These are phyloP conservation scores for Lactarius trivialis DNA, from an alignment of 768 basidiomycete species.

Conservation along the genomic window DNA sequence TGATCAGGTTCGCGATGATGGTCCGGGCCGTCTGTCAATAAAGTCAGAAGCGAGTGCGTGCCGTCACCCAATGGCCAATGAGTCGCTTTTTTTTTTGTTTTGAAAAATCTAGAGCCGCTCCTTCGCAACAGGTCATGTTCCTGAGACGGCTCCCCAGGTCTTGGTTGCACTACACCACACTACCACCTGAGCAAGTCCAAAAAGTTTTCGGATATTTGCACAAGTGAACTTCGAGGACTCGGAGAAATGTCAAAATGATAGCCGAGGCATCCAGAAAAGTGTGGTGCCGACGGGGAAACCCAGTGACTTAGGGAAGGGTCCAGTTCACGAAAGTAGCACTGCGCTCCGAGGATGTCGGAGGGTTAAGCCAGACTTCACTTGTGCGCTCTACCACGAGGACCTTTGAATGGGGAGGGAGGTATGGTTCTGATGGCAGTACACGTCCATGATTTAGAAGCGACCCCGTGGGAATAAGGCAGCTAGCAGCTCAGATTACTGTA, in stretches of 20 bases:
- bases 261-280: conserved; percentile 1
- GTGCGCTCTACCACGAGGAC: neutral
- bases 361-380: conserved; percentile 6
- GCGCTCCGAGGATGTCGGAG: neutral
- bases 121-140: neutral
- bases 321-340: neutral
- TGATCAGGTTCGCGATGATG: neutral
- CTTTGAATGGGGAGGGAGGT: neutral
- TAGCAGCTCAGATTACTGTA: neutral
- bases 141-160: conserved; percentile 4
- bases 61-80: neutral
- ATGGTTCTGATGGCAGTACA: neutral
- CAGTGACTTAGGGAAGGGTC: neutral
- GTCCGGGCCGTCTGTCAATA: neutral
- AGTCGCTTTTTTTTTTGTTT: neutral
- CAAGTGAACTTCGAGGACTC: neutral
- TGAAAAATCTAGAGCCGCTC: neutral
- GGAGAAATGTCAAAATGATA: neutral
- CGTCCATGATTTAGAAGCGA: neutral
- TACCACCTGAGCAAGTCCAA: neutral
- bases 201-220: neutral
- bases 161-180: neutral
- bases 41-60: neutral
- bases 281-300: conserved; percentile 2
- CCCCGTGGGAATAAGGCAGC: neutral